Conservation (phyloP, 2,329 filamentous ascomycete species). For the Cadophora sp. region DNA sequence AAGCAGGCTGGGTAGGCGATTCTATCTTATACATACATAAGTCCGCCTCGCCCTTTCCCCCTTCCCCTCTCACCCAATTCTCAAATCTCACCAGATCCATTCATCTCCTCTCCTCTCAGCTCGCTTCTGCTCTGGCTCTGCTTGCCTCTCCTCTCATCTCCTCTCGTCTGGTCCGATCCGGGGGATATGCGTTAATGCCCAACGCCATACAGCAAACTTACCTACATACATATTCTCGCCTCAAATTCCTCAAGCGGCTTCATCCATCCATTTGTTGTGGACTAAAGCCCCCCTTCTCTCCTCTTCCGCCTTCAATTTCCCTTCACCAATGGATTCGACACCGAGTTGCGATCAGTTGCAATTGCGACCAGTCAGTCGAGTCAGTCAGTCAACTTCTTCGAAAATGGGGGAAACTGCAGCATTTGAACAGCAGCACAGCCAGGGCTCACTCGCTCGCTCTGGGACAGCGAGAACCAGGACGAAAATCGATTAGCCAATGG, state of each 20-base stretch:
- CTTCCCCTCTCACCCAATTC: not conserved
- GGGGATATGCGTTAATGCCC: constrained; percentile 8
- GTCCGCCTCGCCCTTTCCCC: constrained; percentile 5
- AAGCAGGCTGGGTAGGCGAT: constrained; percentile 15
- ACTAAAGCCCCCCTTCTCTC: not conserved
- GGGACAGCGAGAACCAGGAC: too few species aligned
- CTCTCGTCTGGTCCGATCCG: too few species aligned
- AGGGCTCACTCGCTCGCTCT: too few species aligned
- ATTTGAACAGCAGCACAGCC: too few species aligned
- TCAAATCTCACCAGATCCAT: not conserved
- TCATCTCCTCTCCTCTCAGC: not conserved
- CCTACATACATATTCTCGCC: not conserved
- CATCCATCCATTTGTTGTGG: constrained; percentile 9
- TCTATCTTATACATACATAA: constrained; percentile 26
- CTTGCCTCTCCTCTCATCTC: too few species aligned
- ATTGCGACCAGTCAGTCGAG: not conserved
- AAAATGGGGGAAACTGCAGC: not conserved
- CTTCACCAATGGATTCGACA: constrained; percentile 1
- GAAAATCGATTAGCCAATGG: not conserved
- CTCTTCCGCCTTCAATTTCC: not conserved
- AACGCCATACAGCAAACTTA: not conserved
- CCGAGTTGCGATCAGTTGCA: constrained; percentile 5
- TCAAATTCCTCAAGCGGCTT: not conserved
- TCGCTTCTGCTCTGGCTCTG: not conserved
- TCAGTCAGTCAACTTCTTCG: not conserved